Evolutionary conservation across 495 filamentous ascomycete genomes (phyloP).

Genomic region (Sordaria brevicollis): DNA sequence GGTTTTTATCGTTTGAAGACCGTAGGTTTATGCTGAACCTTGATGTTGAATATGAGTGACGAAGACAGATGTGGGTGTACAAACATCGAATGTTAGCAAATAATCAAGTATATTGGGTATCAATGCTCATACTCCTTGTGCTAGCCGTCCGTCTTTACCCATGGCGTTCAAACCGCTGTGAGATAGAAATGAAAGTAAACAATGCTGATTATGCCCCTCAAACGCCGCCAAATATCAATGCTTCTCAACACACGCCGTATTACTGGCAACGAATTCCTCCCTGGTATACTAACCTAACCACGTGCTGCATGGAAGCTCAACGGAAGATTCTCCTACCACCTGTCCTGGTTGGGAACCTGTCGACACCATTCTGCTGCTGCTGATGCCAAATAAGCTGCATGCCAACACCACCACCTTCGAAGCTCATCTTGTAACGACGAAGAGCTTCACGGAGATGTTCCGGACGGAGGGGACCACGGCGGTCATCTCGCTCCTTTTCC

Average conservation of each 20-base stretch:
- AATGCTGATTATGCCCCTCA: not conserved
- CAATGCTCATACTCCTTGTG: not conserved
- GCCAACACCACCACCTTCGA: conserved; percentile 62
- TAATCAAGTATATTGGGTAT: not conserved
- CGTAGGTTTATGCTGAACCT: no score
- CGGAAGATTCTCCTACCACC: conserved; percentile 57
- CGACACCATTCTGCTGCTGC: conserved; percentile 48
- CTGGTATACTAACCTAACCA: no score
- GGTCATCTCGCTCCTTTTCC: conserved; percentile 22
- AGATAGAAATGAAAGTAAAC: not conserved
- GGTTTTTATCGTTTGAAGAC: no score
- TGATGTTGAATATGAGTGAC: no score
- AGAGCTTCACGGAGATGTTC: conserved; percentile 75
- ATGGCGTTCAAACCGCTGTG: not conserved
- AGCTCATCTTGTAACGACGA: conserved; percentile 57
- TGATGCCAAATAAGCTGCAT: conserved; percentile 59
- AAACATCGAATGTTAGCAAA: not conserved
- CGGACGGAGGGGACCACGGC: conserved; percentile 61
- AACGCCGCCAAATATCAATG: not conserved
- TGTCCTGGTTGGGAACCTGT: conserved; percentile 49
- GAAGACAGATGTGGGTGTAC: no score
- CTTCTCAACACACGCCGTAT: not conserved
- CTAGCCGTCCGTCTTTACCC: not conserved
- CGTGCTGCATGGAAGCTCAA: no score
- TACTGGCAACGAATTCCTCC: no score